These are phyloP conservation scores for Globisporangium yorkense DNA, from an alignment of 352 stramenopile genomes.

Conservation along the genomic window DNA sequence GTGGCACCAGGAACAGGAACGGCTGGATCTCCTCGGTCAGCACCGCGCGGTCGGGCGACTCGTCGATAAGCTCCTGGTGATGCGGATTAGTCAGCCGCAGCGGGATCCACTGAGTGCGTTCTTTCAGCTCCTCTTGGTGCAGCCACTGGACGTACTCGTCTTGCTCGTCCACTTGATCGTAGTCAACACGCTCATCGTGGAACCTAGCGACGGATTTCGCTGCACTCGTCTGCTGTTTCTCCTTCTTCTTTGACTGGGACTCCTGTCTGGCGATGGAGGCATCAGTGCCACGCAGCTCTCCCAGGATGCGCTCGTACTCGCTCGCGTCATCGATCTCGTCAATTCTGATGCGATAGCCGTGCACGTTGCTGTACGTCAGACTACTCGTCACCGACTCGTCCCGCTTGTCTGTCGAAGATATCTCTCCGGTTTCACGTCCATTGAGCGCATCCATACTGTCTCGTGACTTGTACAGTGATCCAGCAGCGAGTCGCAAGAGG, in stretches of 20 bases:
- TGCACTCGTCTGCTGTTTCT: conserved; percentile 22
- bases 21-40: conserved; percentile 74
- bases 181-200: conserved; percentile 59
- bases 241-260: conserved; percentile 19
- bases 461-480: conserved; percentile 10
- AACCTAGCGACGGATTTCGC: conserved; percentile 18
- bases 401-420: not conserved
- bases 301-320: conserved; percentile 74
- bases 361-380: conserved; percentile 76
- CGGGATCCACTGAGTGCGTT: conserved; percentile 49
- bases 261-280: conserved; percentile 23
- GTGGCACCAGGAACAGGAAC: conserved; percentile 59
- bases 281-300: conserved; percentile 53
- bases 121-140: conserved; percentile 25
- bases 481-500: conserved; percentile 25
- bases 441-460: not conserved
- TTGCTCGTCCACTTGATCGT: conserved; percentile 16
- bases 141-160: conserved; percentile 52
- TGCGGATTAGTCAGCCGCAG: conserved; percentile 32
- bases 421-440: not conserved
- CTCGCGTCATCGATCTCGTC: conserved; percentile 49
- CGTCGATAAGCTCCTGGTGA: conserved; percentile 50
- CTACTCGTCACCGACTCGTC: conserved; percentile 6
- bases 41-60: conserved; percentile 52
- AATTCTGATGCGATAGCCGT: conserved; percentile 69